Evolutionary conservation across 1,284 basidiomycete species (phyloP), one percentile per base, ranked within the genome.

Genomic region (Pulchroboletus neoregius): DNA sequence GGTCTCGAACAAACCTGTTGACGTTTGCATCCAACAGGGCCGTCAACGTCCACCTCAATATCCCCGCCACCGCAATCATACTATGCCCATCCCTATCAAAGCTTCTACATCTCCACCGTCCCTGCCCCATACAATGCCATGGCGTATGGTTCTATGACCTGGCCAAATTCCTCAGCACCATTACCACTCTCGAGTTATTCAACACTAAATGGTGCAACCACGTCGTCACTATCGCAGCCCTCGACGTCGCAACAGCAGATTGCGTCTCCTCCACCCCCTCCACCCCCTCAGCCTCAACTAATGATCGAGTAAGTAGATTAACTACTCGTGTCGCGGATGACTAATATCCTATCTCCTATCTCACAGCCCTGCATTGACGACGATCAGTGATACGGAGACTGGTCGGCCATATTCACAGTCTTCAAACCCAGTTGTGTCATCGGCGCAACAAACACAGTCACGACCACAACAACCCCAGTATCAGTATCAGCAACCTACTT

Each of bases 101-200:
- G 61, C 63, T 71, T 63, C 64, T 70, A 58, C 58, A 67, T 60
- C 56, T 69, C 65, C 53, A 59, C 69, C 41, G 62, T 73, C n/a
- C 62, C 72, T 8, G 64, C 72, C 2, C 72, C 80, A 5, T 82
- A 75, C 65, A 76, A 76, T 53, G 69, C 74, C 5, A 70, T 80
- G 56, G 60, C 73, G 5, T 82, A 82, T 51, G 70, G 72, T 28
- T 52, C 66, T 1, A 61, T 76, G 31, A 55, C 70, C 18, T 82
- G 79, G 77, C 54, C 71, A 1, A 55, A 58, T 23, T 62, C 71
- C 28, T 58, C 70, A 11, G 58, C 70, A 6, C 70, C 73, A 35
- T 65, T 87, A 6, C 85, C 86, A 1, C 63, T 88, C 26, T 88
- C 85, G 7, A 80, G 69, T 49, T 88, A 87, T 54, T 88, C 85